phyloP scores from a whole-genome alignment of 1,284 basidiomycete genomes.

The Tylopilus sp. region DNA sequence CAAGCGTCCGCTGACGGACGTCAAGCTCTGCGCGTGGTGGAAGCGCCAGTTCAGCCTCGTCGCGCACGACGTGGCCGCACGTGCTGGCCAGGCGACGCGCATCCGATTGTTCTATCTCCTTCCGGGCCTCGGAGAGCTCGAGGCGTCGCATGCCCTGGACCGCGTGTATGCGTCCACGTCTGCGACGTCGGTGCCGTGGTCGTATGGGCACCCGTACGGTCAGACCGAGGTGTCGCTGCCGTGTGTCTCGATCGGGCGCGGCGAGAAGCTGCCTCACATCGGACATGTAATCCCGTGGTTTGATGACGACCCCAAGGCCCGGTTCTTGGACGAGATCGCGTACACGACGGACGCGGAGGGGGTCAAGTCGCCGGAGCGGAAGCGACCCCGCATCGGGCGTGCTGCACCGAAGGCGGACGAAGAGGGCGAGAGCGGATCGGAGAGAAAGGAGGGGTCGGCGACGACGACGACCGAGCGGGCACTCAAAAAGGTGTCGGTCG shows the following conservation, averaged over 20 bases:
- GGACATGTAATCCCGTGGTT: conserved; percentile 82
- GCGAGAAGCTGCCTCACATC: conserved; percentile 43
- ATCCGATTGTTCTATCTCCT: conserved; percentile 64
- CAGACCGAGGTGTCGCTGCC: conserved; percentile 53
- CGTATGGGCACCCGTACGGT: conserved; percentile 75
- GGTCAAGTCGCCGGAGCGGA: conserved; percentile 59
- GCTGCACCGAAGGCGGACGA: conserved; percentile 22
- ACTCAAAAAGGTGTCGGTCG: conserved; percentile 57
- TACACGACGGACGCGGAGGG: conserved; percentile 62
- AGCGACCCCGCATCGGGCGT: conserved; percentile 43
- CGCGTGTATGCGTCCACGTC: conserved; percentile 34
- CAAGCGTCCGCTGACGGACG: conserved; percentile 80
- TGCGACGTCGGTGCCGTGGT: conserved; percentile 45
- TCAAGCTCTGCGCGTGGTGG: conserved; percentile 92
- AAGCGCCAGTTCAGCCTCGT: conserved; percentile 67
- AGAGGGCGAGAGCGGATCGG: conserved; percentile 38
- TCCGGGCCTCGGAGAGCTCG: conserved; percentile 69
- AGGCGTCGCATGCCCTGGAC: conserved; percentile 65
- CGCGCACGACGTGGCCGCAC: conserved; percentile 34
- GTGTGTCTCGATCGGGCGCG: conserved; percentile 17
- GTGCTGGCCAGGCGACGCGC: conserved; percentile 17
- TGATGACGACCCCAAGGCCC: conserved; percentile 90
- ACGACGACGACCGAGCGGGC: conserved; percentile 24
- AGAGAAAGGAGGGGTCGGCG: conserved; percentile 28
- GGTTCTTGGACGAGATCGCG: conserved; percentile 87